A percentile compares a stretch with the other conserved stretches of the same genome.
Conservation (phyloP, 1,139 yeast genomes). For the Pichia norvegensis region DNA sequence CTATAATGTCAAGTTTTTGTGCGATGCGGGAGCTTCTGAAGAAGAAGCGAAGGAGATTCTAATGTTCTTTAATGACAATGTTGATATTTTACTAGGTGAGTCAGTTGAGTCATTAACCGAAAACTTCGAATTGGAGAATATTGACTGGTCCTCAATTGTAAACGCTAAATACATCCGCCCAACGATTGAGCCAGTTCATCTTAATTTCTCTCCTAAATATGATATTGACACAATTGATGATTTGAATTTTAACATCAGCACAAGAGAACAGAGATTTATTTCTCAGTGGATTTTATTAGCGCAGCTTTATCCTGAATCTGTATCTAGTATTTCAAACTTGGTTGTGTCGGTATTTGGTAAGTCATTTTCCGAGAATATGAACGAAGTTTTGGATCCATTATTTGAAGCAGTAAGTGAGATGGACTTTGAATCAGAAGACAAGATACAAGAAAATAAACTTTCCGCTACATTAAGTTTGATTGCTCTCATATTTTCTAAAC, state of each 20-base stretch:
- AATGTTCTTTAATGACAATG: slow-evolving; percentile 20
- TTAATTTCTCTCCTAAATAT: slow-evolving; percentile 31
- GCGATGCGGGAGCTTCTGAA: slow-evolving; percentile 35
- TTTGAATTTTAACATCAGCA: slow-evolving; percentile 33
- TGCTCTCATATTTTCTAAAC: slow-evolving; percentile 38
- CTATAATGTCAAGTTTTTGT: slow-evolving; percentile 42
- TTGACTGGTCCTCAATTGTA: slow-evolving; percentile 5
- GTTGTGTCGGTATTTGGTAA: slow-evolving; percentile 32
- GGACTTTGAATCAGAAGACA: slow-evolving; percentile 23
- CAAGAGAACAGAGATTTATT: slow-evolving; percentile 31
- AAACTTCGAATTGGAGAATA: slow-evolving; percentile 24
- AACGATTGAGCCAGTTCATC: slow-evolving; percentile 26
- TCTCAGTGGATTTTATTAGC: slow-evolving; percentile 44
- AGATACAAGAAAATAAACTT: slow-evolving; percentile 28
- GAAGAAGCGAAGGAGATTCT: slow-evolving; percentile 36
- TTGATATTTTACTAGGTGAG: slow-evolving; percentile 17
- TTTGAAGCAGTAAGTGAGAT: slow-evolving; percentile 31
- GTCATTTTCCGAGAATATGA: slow-evolving; percentile 26
- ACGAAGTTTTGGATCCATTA: slow-evolving; percentile 32
- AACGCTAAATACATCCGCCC: slow-evolving; percentile 20
- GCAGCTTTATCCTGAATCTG: slow-evolving; percentile 43
- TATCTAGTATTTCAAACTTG: slow-evolving; percentile 43
- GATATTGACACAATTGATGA: slow-evolving; percentile 32
- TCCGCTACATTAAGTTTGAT: slow-evolving; percentile 42
- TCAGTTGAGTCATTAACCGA: slow-evolving; percentile 24